These are phyloP conservation scores for Paraphoma sp. DNA, from an alignment of 2,329 filamentous ascomycete genomes.

Conservation along the genomic window DNA sequence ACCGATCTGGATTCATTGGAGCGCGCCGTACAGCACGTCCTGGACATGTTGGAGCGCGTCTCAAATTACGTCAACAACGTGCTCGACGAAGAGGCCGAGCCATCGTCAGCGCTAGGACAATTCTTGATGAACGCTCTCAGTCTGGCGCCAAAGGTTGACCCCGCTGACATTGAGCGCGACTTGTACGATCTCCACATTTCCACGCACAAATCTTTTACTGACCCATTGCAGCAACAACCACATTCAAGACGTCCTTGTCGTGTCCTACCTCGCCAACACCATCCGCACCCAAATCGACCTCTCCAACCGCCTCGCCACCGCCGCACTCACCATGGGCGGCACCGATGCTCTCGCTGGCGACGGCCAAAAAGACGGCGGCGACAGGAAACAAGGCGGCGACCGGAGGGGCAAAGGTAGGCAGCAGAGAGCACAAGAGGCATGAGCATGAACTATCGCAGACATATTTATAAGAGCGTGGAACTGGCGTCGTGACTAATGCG, in stretches of 20 bases:
- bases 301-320: conserved; percentile 86
- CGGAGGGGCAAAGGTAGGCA: conserved; percentile 41
- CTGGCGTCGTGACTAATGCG: conserved; percentile 27
- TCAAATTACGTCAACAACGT: conserved; percentile 92
- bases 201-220: conserved; percentile 33
- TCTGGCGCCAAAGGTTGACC: conserved; percentile 92
- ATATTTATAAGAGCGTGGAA: conserved; percentile 23
- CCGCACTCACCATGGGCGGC: conserved; percentile 57
- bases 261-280: conserved; percentile 97
- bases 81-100: conserved; percentile 88
- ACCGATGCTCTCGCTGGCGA: conserved; percentile 46
- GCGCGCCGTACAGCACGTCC: conserved; percentile 82
- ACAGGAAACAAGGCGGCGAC: conserved; percentile 39
- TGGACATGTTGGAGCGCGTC: conserved; percentile 89
- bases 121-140: conserved; percentile 93
- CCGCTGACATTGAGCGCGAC: conserved; percentile 89
- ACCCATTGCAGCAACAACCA: conserved; percentile 83
- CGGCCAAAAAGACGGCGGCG: conserved; percentile 41
- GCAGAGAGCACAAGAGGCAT: conserved; percentile 41
- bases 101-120: conserved; percentile 90
- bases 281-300: conserved; percentile 99
- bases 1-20: conserved; percentile 92
- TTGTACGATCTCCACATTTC: conserved; percentile 65
- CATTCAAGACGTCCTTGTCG: conserved; percentile 97
- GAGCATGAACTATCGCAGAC: conserved; percentile 23